Percentiles rank a stretch among this genome's conserved stretches.
Conservation (phyloP, 2,329 filamentous ascomycete genomes). For the Ustulina deusta region DNA sequence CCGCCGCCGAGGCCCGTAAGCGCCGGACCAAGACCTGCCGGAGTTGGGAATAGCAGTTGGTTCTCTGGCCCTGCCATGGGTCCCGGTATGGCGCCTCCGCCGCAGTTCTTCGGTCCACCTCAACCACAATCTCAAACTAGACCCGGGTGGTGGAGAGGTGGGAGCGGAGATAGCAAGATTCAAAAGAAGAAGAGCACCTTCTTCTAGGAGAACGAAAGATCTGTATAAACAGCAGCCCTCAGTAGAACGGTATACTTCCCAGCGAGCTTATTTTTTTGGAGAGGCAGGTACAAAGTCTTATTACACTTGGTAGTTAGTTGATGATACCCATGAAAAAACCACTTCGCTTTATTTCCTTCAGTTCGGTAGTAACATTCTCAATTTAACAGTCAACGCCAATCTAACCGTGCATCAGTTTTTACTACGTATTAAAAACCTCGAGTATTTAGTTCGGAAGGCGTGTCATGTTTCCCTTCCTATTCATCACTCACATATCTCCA, state of each 20-base stretch:
- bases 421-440: not conserved
- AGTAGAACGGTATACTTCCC: not conserved
- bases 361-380: not conserved
- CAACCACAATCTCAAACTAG: constrained; percentile 60
- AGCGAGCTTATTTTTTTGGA: constrained; percentile 10
- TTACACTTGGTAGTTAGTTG: constrained; percentile 23
- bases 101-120: constrained; percentile 47
- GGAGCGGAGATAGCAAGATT: constrained; percentile 55
- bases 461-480: not conserved
- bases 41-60: constrained; percentile 47
- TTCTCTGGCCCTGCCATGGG: constrained; percentile 44
- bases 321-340: constrained; percentile 36
- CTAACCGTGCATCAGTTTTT: not conserved
- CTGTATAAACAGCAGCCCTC: not conserved
- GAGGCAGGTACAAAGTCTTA: constrained; percentile 14
- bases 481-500: not conserved
- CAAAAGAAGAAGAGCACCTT: constrained; percentile 63
- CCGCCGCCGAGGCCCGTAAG: constrained; percentile 62
- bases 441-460: not conserved
- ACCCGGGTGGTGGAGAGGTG: constrained; percentile 52
- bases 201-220: constrained; percentile 50
- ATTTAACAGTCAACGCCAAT: not conserved
- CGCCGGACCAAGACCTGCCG: constrained; percentile 55
- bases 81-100: constrained; percentile 36
- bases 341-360: not conserved